A percentile compares a stretch with the other conserved stretches of the same genome.
These are phyloP conservation scores for Cadophora gregata DNA, from an alignment of 2,329 filamentous ascomycete genomes.

Conservation along the genomic window DNA sequence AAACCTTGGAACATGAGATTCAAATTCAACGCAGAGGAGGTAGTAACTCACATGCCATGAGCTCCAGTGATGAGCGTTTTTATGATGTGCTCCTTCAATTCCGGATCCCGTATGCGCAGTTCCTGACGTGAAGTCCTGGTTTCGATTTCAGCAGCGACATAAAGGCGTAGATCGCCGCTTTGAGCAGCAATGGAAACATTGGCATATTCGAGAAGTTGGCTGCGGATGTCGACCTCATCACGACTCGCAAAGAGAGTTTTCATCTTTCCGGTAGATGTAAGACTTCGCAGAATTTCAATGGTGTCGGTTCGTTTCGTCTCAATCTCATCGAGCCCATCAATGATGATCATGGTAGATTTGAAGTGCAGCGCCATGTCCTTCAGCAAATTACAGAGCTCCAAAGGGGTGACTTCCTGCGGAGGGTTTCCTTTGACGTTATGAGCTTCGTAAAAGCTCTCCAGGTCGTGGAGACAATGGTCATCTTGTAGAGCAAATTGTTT, in stretches of 20 bases:
- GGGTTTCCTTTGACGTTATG: not conserved
- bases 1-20: not conserved
- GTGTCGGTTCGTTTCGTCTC: not conserved
- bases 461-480: not conserved
- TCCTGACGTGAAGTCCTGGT: not conserved
- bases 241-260: not conserved
- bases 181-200: not conserved
- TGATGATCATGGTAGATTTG: not conserved
- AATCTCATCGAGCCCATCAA: not conserved
- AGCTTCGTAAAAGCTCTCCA: not conserved
- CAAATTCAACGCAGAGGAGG: no score
- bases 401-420: not conserved
- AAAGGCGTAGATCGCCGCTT: not conserved
- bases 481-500: not conserved
- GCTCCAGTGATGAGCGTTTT: not conserved
- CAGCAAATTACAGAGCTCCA: not conserved
- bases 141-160: not conserved
- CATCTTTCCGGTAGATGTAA: no score
- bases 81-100: not conserved
- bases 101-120: not conserved
- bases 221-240: not conserved
- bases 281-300: not conserved
- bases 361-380: not conserved
- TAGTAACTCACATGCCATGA: not conserved
- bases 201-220: not conserved